Evolutionary conservation across 169 alveolate species (phyloP).

Genomic region (Cryptosporidium baileyi): DNA sequence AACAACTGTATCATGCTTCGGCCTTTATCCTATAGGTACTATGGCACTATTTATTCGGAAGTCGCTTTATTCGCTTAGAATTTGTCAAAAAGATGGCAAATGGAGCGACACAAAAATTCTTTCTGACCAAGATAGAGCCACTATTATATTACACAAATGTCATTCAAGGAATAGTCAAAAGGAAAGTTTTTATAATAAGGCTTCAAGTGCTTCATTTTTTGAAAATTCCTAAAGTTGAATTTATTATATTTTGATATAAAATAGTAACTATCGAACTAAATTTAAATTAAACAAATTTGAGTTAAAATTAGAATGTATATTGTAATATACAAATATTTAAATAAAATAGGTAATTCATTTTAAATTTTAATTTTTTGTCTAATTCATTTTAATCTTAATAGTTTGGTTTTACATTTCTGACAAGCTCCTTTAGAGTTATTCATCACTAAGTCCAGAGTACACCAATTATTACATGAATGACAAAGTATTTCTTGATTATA

Average conservation of each 20-base stretch:
- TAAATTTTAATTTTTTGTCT: conserved; percentile 1
- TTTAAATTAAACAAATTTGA: too few relatives aligned
- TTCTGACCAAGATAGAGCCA: conserved; percentile 31
- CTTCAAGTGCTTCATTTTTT: conserved; percentile 3
- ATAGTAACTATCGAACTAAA: too few relatives aligned
- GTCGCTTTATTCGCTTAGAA: conserved; percentile 1
- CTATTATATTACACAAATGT: conserved; percentile 37
- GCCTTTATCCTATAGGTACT: conserved; percentile 59
- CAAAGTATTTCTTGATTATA: conserved; percentile 62
- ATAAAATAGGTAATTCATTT: background rate
- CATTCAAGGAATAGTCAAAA: conserved; percentile 14
- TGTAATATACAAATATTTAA: background rate
- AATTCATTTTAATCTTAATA: conserved; percentile 24
- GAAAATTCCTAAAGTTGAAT: background rate
- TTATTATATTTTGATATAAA: background rate
- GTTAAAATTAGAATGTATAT: background rate
- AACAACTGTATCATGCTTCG: conserved; percentile 61
- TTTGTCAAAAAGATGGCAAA: conserved; percentile 43
- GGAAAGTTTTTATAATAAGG: conserved; percentile 10
- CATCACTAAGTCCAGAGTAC: conserved; percentile 6
- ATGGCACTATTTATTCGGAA: conserved; percentile 13
- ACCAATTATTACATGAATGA: conserved; percentile 44
- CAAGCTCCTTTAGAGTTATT: conserved; percentile 49
- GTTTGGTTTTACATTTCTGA: conserved; percentile 40
- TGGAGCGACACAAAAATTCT: conserved; percentile 53